phyloP scores from a whole-genome alignment of 352 stramenopile species.

The Pythium biforme region DNA sequence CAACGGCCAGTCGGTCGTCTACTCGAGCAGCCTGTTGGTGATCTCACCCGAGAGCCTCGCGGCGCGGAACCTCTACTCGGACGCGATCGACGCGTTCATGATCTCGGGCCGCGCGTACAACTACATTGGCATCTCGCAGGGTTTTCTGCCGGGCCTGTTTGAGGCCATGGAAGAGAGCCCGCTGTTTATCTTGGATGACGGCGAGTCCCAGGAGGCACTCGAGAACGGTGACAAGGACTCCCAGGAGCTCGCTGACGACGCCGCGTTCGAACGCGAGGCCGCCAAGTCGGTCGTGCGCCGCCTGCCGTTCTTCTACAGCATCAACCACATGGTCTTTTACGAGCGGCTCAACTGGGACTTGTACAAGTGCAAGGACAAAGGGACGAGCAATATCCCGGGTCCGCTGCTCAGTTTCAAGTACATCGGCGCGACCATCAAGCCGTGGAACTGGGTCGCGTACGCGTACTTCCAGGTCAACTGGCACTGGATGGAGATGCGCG shows the following conservation, averaged over 20 bases:
- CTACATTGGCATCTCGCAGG: conserved; percentile 80
- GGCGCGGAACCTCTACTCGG: conserved; percentile 73
- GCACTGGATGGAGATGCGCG: conserved; percentile 73
- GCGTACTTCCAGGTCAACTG: conserved; percentile 82
- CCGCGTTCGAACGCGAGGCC: conserved; percentile 25
- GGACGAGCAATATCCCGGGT: conserved; percentile 54
- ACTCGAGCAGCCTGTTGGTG: conserved; percentile 79
- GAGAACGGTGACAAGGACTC: conserved; percentile 27
- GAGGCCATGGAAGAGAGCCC: conserved; percentile 80
- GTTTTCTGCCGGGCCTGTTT: conserved; percentile 77
- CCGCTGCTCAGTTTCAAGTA: conserved; percentile 82
- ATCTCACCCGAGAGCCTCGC: conserved; percentile 69
- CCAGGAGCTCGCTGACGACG: conserved; percentile 27
- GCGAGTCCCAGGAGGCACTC: conserved; percentile 27
- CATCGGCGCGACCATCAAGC: conserved; percentile 67
- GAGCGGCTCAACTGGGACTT: conserved; percentile 86
- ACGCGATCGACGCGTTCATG: conserved; percentile 83
- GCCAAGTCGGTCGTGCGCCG: conserved; percentile 59
- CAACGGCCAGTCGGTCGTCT: conserved; percentile 80
- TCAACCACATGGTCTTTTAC: conserved; percentile 90
- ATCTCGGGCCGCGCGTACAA: conserved; percentile 81
- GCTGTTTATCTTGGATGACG: conserved; percentile 61
- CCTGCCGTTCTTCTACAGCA: conserved; percentile 83
- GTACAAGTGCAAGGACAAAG: conserved; percentile 79
- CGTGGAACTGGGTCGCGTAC: conserved; percentile 83